Evolutionary conservation across 768 basidiomycete genomes (phyloP), one percentile per base, ranked within the genome.

Genomic region (Termitomyces sp.): DNA sequence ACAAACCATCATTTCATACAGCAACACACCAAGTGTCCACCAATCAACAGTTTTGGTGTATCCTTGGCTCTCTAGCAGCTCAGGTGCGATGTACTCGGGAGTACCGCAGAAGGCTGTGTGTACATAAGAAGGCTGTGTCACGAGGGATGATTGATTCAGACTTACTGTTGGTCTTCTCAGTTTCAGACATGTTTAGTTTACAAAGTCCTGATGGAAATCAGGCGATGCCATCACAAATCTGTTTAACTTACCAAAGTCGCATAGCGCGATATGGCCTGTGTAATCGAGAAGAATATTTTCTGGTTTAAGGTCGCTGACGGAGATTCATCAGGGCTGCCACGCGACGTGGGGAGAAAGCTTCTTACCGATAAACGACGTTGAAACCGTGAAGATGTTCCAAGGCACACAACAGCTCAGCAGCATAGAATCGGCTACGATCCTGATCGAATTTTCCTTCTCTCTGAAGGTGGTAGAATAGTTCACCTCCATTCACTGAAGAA

Each of bases 31-130:
- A 4, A 98, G 78, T 0, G 96, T 98, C 96, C 92, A 95, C 96
- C 96, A 99, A 66, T 99, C 96, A 16, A 99, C 97, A 0, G 96
- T 97, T 67, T 95, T 95, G 4, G 94, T 96, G 73, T 99, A 98
- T 1, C 97, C 96, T 66, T 93, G 90, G 59, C 91, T 97, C 68
- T 95, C 93, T 60, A 99, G 82, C 37, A 99, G 82, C 69, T 99
- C 96, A 0, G 96, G 96, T 8, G 95, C 94, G 65, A 98, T 98
- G 72, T 98, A 98, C 70, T 99, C 96, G 1, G 96, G 96, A 5
- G 96, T 99, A 7, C 96, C 96, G 66, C 96, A 99, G 79, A 99
- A 99, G 8, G 94, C 89, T 91, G 61, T 40, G 47, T 55, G 32
- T 54, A 55, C 45, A 28, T 57, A 64, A 57, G 61, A 35, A 30